phyloP scores from a whole-genome alignment of 257 asterid species.

The Salvia miltiorrhiza region DNA sequence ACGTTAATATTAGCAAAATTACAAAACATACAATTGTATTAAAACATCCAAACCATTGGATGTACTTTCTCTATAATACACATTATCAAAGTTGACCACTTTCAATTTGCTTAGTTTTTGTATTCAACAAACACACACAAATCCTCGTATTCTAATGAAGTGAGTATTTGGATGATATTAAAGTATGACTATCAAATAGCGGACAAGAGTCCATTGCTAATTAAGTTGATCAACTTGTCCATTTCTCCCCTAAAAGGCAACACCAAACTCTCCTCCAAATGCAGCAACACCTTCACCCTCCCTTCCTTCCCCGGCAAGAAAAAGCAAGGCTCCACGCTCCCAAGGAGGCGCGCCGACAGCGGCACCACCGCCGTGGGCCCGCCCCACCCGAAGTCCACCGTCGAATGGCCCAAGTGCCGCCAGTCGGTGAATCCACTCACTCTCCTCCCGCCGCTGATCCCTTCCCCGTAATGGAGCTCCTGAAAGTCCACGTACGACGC shows the following conservation, averaged over 20 bases:
- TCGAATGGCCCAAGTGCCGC: conserved; percentile 91
- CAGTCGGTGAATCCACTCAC: conserved; percentile 89
- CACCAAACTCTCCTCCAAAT: conserved; percentile 54
- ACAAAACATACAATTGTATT: too few relatives aligned
- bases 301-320: conserved; percentile 64
- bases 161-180: too few relatives aligned
- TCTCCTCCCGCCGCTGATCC: conserved; percentile 55
- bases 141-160: too few relatives aligned
- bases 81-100: too few relatives aligned
- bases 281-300: conserved; percentile 46
- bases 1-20: too few relatives aligned
- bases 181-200: conserved; percentile 6
- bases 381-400: conserved; percentile 89
- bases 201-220: conserved; percentile 15
- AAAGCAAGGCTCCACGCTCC: conserved; percentile 72
- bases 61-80: too few relatives aligned
- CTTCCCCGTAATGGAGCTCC: conserved; percentile 54
- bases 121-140: not conserved
- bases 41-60: too few relatives aligned
- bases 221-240: conserved; percentile 31
- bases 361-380: conserved; percentile 73
- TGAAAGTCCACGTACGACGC: conserved; percentile 67
- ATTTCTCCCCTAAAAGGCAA: conserved; percentile 44
- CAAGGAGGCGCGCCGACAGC: conserved; percentile 55
- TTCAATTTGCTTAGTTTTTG: too few relatives aligned